These are phyloP conservation scores for Globisporangium paroecandrum DNA, from an alignment of 352 stramenopile genomes.

Conservation along the genomic window DNA sequence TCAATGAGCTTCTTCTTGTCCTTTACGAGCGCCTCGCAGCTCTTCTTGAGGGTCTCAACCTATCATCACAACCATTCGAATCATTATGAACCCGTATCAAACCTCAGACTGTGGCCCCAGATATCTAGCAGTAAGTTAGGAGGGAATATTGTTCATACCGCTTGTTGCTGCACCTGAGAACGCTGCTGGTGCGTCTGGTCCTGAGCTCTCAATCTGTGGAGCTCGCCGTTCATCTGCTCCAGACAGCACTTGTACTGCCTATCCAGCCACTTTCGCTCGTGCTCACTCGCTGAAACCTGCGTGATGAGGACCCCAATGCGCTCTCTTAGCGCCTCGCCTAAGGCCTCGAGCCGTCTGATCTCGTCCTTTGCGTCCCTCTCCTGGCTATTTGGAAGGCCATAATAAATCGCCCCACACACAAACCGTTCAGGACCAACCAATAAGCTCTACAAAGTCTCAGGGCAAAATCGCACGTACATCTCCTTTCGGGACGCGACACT, in stretches of 20 bases:
- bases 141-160: neutral
- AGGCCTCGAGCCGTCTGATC: slow-evolving; percentile 31
- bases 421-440: neutral
- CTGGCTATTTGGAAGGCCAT: slow-evolving; percentile 14
- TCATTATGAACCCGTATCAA: neutral
- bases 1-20: slow-evolving; percentile 29
- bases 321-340: slow-evolving; percentile 20
- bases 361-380: slow-evolving; percentile 35
- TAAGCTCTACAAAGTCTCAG: neutral
- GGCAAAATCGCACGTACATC: slow-evolving; percentile 24
- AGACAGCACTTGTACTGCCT: slow-evolving; percentile 35
- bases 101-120: neutral
- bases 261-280: slow-evolving; percentile 25
- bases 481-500: slow-evolving; percentile 27
- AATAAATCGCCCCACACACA: neutral
- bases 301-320: slow-evolving; percentile 27
- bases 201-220: slow-evolving; percentile 18
- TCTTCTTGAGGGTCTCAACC: slow-evolving; percentile 22
- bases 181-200: slow-evolving; percentile 12
- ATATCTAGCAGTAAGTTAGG: neutral
- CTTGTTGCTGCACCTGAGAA: slow-evolving; percentile 8
- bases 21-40: slow-evolving; percentile 19
- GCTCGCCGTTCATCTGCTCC: slow-evolving; percentile 28
- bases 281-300: slow-evolving; percentile 31
- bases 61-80: neutral